A percentile compares a stretch with the other conserved stretches of the same genome.
Conservation (phyloP, 176 grass and related monocot species). For the Carex myosuroides region DNA sequence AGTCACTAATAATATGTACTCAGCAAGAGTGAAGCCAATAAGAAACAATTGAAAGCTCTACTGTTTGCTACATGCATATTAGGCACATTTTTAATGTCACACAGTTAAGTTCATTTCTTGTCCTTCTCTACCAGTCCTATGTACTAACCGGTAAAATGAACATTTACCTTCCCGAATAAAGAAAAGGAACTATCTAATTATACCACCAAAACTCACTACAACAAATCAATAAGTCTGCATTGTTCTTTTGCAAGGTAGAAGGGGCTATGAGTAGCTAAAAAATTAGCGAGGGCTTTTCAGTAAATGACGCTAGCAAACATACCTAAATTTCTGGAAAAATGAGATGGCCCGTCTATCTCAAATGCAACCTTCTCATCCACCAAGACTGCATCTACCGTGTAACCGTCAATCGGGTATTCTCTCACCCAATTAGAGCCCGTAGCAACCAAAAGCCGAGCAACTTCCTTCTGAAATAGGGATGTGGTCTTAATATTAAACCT, state of each 20-base stretch:
- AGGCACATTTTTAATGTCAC: slow-evolving; percentile 1
- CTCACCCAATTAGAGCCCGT: slow-evolving; percentile 73
- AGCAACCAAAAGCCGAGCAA: slow-evolving; percentile 59
- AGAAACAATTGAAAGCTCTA: not conserved
- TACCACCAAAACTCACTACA: not conserved
- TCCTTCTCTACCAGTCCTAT: not conserved
- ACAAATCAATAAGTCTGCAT: not conserved
- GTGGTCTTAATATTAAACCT: slow-evolving; percentile 81
- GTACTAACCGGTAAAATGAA: not conserved
- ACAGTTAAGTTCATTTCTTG: not conserved
- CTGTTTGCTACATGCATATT: not conserved
- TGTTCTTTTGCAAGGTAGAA: not conserved
- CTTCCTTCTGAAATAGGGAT: slow-evolving; percentile 87
- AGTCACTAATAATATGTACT: not conserved
- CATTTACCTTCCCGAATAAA: not conserved
- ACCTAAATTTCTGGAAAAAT: slow-evolving; percentile 94
- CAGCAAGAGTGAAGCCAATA: not conserved
- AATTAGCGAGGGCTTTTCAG: not conserved
- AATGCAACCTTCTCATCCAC: slow-evolving; percentile 75
- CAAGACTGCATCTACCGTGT: slow-evolving; percentile 80
- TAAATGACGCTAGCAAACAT: not conserved
- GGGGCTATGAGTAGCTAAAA: not conserved
- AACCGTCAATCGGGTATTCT: slow-evolving; percentile 72
- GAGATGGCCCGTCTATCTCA: slow-evolving; percentile 86
- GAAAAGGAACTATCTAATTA: not conserved